These are phyloP conservation scores for Penicillium griseofulvum DNA, from an alignment of 2,329 filamentous ascomycete species.

Conservation along the genomic window DNA sequence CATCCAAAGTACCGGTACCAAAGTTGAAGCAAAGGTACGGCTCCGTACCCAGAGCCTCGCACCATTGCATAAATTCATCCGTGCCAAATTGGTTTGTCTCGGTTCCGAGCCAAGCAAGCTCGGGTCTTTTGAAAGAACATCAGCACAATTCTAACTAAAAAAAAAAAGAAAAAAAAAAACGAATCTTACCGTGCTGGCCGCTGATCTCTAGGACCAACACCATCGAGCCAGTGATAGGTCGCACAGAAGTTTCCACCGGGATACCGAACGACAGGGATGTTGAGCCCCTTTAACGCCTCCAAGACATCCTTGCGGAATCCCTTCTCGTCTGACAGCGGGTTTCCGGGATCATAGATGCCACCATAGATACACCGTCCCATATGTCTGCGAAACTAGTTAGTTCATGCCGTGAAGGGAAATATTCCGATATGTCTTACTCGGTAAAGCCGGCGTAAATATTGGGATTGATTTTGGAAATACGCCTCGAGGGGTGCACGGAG, in stretches of 20 bases:
- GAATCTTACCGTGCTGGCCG: constrained; percentile 61
- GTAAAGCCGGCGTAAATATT: constrained; percentile 84
- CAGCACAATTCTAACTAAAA: not conserved
- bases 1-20: constrained; percentile 65
- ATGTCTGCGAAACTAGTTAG: constrained; percentile 54
- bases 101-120: constrained; percentile 74
- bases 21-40: constrained; percentile 80
- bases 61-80: constrained; percentile 84
- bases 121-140: constrained; percentile 51
- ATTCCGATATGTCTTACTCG: constrained; percentile 56
- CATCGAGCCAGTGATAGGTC: constrained; percentile 83
- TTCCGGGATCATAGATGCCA: constrained; percentile 77
- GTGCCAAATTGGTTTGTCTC: constrained; percentile 81
- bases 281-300: constrained; percentile 67
- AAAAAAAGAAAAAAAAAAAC: no score
- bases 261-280: constrained; percentile 74
- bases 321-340: constrained; percentile 67
- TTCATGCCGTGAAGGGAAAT: not conserved
- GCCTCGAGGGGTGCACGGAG: constrained; percentile 62
- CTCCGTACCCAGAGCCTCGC: constrained; percentile 68
- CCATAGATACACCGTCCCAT: constrained; percentile 89
- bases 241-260: constrained; percentile 82
- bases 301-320: constrained; percentile 80
- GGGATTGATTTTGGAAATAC: constrained; percentile 70
- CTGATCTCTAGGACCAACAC: constrained; percentile 69